A percentile compares a stretch with the other conserved stretches of the same genome.
These are phyloP conservation scores for Speleostelium caveatum DNA, from an alignment of 78 protist genomes.

Conservation along the genomic window DNA sequence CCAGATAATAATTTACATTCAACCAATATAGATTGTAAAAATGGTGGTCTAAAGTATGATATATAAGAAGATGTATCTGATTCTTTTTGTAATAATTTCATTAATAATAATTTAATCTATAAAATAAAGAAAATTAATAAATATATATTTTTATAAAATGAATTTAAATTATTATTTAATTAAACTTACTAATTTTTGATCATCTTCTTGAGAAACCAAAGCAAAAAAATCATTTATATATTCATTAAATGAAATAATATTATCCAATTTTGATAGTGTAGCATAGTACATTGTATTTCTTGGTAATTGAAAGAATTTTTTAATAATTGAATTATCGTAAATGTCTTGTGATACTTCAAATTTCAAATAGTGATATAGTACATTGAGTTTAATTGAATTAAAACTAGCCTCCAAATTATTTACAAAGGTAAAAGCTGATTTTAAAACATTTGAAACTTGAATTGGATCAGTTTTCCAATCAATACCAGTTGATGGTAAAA, in stretches of 20 bases:
- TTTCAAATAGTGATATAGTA: constrained; percentile 32
- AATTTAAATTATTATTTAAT: not conserved
- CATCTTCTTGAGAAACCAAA: constrained; percentile 15
- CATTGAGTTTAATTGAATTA: not conserved
- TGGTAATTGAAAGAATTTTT: constrained; percentile 44
- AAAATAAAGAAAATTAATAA: not conserved
- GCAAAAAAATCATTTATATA: not conserved
- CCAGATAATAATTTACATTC: constrained; percentile 30
- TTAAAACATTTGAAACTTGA: not conserved
- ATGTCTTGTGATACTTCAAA: constrained; percentile 3
- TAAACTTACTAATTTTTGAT: constrained; percentile 50
- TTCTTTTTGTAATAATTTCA: constrained; percentile 20
- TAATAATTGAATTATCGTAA: constrained; percentile 4
- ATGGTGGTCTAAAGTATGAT: constrained; percentile 19
- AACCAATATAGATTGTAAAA: constrained; percentile 35
- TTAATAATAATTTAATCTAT: constrained; percentile 37
- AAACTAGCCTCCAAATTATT: constrained; percentile 8
- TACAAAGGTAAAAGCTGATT: constrained; percentile 5
- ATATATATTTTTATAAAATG: not conserved
- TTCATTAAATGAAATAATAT: not conserved
- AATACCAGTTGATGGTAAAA: constrained; percentile 6
- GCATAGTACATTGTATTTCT: constrained; percentile 11
- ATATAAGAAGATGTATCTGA: not conserved
- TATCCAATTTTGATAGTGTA: not conserved
- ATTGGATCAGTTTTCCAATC: constrained; percentile 26